Percentiles rank a stretch among this genome's conserved stretches.
These are phyloP conservation scores for Fraxinus platypoda DNA, from an alignment of 305 asterid genomes.

Conservation along the genomic window DNA sequence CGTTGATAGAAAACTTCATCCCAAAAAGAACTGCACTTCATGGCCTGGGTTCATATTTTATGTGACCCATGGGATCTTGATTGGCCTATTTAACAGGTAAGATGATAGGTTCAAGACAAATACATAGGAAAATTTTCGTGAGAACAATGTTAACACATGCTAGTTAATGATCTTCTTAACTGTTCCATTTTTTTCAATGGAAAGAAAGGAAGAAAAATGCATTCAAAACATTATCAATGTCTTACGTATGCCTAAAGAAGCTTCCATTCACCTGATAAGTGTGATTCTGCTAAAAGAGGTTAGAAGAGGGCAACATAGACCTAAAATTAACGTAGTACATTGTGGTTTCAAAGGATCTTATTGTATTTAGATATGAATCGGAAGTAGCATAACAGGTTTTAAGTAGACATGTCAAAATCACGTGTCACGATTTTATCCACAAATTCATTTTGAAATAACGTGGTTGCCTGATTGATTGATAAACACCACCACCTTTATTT, in stretches of 20 bases:
- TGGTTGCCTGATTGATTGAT: neutral
- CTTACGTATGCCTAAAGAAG: neutral
- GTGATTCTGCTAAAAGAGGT: neutral
- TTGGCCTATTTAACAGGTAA: constrained; percentile 18
- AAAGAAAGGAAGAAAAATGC: neutral
- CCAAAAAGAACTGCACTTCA: neutral
- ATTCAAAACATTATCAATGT: neutral
- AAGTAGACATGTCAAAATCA: neutral
- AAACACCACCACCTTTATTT: neutral
- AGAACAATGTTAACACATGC: neutral
- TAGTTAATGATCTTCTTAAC: no score
- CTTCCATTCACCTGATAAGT: neutral
- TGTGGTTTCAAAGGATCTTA: neutral
- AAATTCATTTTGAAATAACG: neutral
- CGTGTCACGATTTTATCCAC: neutral
- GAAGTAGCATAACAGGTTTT: neutral
- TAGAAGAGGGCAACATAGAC: neutral
- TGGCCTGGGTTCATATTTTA: neutral
- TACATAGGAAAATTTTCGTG: constrained; percentile 21
- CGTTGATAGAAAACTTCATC: neutral
- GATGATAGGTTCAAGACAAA: constrained; percentile 31
- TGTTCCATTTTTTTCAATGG: neutral
- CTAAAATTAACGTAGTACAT: neutral
- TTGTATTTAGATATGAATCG: neutral
- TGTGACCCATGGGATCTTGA: constrained; percentile 16